A percentile compares a stretch with the other conserved stretches of the same genome.
phyloP scores from a whole-genome alignment of 257 asterid species.

The Scutellaria minor region DNA sequence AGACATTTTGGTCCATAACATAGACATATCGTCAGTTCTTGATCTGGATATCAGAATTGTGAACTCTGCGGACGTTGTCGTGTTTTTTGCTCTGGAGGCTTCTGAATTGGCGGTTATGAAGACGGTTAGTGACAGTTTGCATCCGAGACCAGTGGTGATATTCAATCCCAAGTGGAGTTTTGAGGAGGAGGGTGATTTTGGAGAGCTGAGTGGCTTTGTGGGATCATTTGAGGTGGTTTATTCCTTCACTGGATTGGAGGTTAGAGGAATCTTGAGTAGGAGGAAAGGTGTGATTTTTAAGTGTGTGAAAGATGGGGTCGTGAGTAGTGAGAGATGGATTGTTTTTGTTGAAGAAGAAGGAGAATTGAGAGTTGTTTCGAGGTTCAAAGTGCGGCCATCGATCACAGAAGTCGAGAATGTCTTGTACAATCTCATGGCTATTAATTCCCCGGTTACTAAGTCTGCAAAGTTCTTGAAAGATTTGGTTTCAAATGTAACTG shows the following conservation, averaged over 20 bases:
- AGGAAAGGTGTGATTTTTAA: conserved; percentile 81
- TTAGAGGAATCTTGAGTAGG: conserved; percentile 70
- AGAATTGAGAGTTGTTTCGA: conserved; percentile 60
- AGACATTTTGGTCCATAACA: conserved; percentile 49
- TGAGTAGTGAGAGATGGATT: conserved; percentile 86
- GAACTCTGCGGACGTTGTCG: conserved; percentile 64
- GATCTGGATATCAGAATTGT: conserved; percentile 46
- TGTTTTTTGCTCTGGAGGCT: conserved; percentile 64
- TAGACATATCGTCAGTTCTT: conserved; percentile 49
- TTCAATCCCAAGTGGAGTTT: conserved; percentile 86
- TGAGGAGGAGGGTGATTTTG: conserved; percentile 71
- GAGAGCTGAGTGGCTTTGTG: conserved; percentile 60
- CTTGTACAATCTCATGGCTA: conserved; percentile 82
- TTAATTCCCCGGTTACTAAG: conserved; percentile 86
- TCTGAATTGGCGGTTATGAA: conserved; percentile 58
- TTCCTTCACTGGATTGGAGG: conserved; percentile 89
- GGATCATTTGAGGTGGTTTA: conserved; percentile 81
- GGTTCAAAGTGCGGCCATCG: conserved; percentile 65
- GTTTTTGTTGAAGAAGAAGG: conserved; percentile 79
- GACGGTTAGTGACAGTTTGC: conserved; percentile 51
- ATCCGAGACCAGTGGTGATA: conserved; percentile 75
- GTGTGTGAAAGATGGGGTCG: conserved; percentile 72
- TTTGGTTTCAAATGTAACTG: conserved; percentile 66
- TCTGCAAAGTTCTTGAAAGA: conserved; percentile 75
- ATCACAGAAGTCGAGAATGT: conserved; percentile 75